Conservation (phyloP, 208 protist species). For the Leptomonas pyrrhocoris region DNA sequence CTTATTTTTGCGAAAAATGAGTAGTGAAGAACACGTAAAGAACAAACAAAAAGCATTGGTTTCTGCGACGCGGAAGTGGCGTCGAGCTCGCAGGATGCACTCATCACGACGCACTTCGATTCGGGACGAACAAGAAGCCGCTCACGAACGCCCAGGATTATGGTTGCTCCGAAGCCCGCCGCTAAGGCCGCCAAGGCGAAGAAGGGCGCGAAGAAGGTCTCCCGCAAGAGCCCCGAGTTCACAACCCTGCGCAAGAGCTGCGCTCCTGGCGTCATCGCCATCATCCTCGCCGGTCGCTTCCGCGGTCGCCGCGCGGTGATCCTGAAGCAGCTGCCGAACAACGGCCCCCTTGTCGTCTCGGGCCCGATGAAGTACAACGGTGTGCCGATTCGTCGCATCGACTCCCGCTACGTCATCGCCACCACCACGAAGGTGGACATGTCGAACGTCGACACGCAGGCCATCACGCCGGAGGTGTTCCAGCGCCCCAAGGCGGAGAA, state of each 20-base stretch:
- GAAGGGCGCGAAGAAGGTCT: constrained; percentile 59
- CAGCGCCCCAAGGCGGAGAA: constrained; percentile 76
- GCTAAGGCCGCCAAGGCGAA: constrained; percentile 53
- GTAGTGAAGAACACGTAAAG: constrained; percentile 7
- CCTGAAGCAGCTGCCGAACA: constrained; percentile 96
- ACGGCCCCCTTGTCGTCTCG: constrained; percentile 96
- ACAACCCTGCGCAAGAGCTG: constrained; percentile 67
- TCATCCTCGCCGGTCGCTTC: constrained; percentile 96
- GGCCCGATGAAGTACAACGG: constrained; percentile 97
- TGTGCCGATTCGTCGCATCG: constrained; percentile 97
- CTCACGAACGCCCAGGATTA: constrained; percentile 32
- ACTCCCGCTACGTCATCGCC: constrained; percentile 98
- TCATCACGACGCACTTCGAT: neutral
- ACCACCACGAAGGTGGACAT: constrained; percentile 98
- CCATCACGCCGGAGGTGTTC: constrained; percentile 78
- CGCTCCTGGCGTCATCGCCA: constrained; percentile 57
- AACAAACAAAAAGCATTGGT: constrained; percentile 25
- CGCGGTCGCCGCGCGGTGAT: constrained; percentile 97
- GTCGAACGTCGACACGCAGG: constrained; percentile 76
- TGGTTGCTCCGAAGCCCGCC: constrained; percentile 78
- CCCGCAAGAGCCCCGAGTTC: constrained; percentile 65
- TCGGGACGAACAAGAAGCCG: neutral
- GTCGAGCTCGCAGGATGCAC: constrained; percentile 10
- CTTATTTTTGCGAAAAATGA: constrained; percentile 16
- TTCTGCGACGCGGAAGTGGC: constrained; percentile 15